Conservation (phyloP, 768 basidiomycete species). For the Mrakia hoshinonis region DNA sequence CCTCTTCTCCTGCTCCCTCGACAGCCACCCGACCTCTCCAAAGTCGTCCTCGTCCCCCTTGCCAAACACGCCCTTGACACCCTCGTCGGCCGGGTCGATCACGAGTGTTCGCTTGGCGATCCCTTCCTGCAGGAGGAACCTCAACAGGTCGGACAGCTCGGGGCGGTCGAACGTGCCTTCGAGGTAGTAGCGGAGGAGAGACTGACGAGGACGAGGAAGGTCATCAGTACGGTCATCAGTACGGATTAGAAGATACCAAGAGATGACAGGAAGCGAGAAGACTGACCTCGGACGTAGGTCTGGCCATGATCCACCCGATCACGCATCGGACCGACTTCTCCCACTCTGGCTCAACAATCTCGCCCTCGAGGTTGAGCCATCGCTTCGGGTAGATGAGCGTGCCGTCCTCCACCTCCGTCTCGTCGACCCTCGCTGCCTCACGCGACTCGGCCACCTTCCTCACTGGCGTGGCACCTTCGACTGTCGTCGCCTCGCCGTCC, state of each 20-base stretch:
- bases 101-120: background rate
- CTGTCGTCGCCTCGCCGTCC: background rate
- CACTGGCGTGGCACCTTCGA: background rate
- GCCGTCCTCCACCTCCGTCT: background rate
- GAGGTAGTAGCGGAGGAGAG: conserved; percentile 1
- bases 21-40: conserved; percentile 16
- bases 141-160: conserved; percentile 20
- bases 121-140: background rate
- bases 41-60: background rate
- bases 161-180: conserved; percentile 17
- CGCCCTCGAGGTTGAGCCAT: conserved; percentile 21
- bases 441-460: background rate
- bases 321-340: conserved; percentile 13
- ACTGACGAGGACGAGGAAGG: background rate
- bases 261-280: background rate
- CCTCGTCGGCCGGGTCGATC: background rate
- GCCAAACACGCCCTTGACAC: background rate
- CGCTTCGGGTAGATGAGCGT: conserved; percentile 13
- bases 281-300: conserved; percentile 22
- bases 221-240: background rate
- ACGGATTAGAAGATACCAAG: background rate
- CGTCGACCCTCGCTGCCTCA: background rate
- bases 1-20: conserved; percentile 10
- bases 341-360: conserved; percentile 4
- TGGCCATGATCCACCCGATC: conserved; percentile 13